These are phyloP conservation scores for Hypomontagnella monticulosa DNA, from an alignment of 495 filamentous ascomycete species.

Conservation along the genomic window DNA sequence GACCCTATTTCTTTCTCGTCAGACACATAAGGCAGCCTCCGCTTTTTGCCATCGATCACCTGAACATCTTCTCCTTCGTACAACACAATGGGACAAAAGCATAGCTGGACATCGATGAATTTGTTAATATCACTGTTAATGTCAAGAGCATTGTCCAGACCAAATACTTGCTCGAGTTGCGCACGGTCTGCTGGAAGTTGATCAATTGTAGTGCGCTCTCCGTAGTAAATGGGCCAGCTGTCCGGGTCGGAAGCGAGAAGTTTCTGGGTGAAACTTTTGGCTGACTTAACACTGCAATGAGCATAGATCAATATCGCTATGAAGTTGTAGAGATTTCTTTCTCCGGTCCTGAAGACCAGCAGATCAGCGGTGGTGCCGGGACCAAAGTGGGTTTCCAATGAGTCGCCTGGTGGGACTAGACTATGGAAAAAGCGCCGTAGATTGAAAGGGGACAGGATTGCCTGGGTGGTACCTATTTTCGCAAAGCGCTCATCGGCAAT, in stretches of 20 bases:
- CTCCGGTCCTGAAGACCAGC: conserved; percentile 32
- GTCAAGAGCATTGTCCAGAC: conserved; percentile 17
- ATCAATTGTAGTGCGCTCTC: conserved; percentile 3
- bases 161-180: conserved; percentile 42
- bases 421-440: conserved; percentile 42
- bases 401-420: conserved; percentile 20
- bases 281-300: conserved; percentile 43
- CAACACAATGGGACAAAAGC: conserved; percentile 49
- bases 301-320: conserved; percentile 47
- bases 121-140: conserved; percentile 43
- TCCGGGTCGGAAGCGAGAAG: conserved; percentile 31
- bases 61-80: conserved; percentile 40
- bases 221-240: conserved; percentile 20
- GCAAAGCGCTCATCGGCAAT: conserved; percentile 37
- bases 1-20: conserved; percentile 33
- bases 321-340: conserved; percentile 43
- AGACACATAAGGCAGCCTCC: conserved; percentile 47
- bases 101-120: conserved; percentile 46
- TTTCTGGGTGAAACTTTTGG: conserved; percentile 40
- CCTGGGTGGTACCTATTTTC: conserved; percentile 38
- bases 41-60: conserved; percentile 31
- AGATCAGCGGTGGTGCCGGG: conserved; percentile 15
- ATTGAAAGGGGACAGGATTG: conserved; percentile 36
- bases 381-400: conserved; percentile 14
- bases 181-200: conserved; percentile 22